Conservation (phyloP, 306 rosid genomes). For the Begonia loranthoides region DNA sequence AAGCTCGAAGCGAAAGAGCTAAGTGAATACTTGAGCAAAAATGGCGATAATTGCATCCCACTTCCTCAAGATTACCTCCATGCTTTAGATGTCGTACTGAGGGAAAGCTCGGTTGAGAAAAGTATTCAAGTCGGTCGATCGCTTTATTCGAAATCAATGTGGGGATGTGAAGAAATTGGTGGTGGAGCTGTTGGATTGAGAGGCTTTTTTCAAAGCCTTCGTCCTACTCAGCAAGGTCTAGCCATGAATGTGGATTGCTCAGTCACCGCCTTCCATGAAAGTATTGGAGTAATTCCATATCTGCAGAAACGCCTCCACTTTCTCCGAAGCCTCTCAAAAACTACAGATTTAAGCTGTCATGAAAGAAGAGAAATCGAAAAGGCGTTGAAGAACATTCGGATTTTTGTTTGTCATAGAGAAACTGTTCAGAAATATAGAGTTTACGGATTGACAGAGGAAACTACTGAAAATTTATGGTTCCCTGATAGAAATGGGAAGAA, state of each 20-base stretch:
- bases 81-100: slow-evolving; percentile 83
- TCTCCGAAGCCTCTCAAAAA: slow-evolving; percentile 66
- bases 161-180: slow-evolving; percentile 76
- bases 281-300: slow-evolving; percentile 76
- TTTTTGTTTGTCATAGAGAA: slow-evolving; percentile 95
- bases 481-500: slow-evolving; percentile 77
- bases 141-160: slow-evolving; percentile 65
- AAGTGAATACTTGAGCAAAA: slow-evolving; percentile 56
- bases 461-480: slow-evolving; percentile 91
- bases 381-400: slow-evolving; percentile 74
- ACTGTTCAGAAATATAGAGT: slow-evolving; percentile 87
- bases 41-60: slow-evolving; percentile 75
- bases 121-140: slow-evolving; percentile 81
- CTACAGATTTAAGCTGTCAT: slow-evolving; percentile 32
- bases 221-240: slow-evolving; percentile 94
- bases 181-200: slow-evolving; percentile 94
- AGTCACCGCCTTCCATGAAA: slow-evolving; percentile 89
- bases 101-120: slow-evolving; percentile 79
- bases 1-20: slow-evolving; percentile 67
- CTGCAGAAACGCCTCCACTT: slow-evolving; percentile 86
- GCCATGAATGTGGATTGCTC: slow-evolving; percentile 91
- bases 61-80: slow-evolving; percentile 96
- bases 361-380: slow-evolving; percentile 84
- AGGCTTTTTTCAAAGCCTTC: slow-evolving; percentile 97
- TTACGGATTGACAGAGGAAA: slow-evolving; percentile 73